Evolutionary conservation across 805 yeast genomes (phyloP).

Genomic region (Starmerella sirachaensis): DNA sequence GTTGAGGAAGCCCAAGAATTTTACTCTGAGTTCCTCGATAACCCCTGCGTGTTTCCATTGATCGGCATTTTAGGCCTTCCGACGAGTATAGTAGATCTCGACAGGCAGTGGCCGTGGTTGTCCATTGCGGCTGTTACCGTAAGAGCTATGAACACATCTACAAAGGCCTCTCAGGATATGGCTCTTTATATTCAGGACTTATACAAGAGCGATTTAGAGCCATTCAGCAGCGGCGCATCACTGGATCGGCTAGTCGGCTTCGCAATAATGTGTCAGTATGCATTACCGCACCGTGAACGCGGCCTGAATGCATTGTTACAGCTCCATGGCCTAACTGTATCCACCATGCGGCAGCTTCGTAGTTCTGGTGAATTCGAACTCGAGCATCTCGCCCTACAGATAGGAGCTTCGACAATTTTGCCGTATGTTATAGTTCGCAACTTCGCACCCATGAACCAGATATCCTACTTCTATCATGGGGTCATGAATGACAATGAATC

Average conservation of each 20-base stretch:
- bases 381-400: conserved; percentile 6
- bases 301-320: conserved; percentile 15
- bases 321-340: conserved; percentile 16
- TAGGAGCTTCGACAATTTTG: conserved; percentile 10
- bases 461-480: conserved; percentile 5
- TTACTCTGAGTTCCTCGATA: conserved; percentile 6
- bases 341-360: conserved; percentile 6
- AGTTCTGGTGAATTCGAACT: not conserved
- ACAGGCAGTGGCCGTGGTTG: conserved; percentile 17
- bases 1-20: conserved; percentile 12
- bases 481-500: not conserved
- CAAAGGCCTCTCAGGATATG: conserved; percentile 10
- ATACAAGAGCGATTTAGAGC: conserved; percentile 2
- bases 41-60: conserved; percentile 9
- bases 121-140: conserved; percentile 20
- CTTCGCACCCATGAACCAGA: conserved; percentile 9
- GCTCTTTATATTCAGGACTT: conserved; percentile 11
- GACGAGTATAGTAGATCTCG: conserved; percentile 11
- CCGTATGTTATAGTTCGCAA: conserved; percentile 12
- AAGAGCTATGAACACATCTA: conserved; percentile 15
- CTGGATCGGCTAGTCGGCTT: conserved; percentile 17
- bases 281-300: conserved; percentile 16
- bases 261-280: conserved; percentile 16
- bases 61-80: conserved; percentile 8
- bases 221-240: not conserved